These are phyloP conservation scores for Neopestalotiopsis sp. DNA, from an alignment of 2,329 filamentous ascomycete genomes.

Conservation along the genomic window DNA sequence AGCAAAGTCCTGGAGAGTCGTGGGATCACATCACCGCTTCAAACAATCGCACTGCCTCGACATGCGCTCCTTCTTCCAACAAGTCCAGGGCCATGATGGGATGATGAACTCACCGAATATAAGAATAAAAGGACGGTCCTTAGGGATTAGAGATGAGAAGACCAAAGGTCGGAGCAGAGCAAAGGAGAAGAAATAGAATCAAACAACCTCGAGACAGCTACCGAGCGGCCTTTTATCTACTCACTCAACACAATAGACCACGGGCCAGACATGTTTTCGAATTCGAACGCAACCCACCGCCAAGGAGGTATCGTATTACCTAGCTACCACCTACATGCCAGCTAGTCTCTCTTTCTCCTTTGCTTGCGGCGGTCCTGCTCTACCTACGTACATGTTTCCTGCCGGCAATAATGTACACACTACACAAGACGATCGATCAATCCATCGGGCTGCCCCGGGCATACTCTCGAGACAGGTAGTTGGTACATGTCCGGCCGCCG, in stretches of 20 bases:
- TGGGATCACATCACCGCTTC: background rate
- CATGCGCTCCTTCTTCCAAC: no score
- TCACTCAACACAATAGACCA: background rate
- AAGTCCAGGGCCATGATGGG: background rate
- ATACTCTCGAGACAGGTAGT: background rate
- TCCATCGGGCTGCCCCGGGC: slow-evolving; percentile 11
- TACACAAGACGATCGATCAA: background rate
- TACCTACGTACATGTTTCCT: background rate
- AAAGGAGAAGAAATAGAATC: background rate
- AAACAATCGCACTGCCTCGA: no score
- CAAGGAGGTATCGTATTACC: background rate
- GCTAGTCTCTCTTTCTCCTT: background rate
- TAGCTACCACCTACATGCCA: slow-evolving; percentile 2
- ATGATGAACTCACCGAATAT: slow-evolving; percentile 5
- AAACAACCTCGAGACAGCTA: background rate
- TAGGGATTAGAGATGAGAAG: background rate
- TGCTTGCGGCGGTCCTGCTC: background rate
- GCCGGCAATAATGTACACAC: background rate
- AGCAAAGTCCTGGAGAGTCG: background rate
- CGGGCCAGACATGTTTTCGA: background rate
- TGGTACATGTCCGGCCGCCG: background rate
- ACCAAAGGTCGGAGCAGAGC: slow-evolving; percentile 14
- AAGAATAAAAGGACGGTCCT: background rate
- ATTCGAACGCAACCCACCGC: slow-evolving; percentile 1
- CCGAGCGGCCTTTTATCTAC: slow-evolving; percentile 9